Evolutionary conservation across 164 flowering plant genomes (phyloP).

Genomic region (Stephania cephalantha): DNA sequence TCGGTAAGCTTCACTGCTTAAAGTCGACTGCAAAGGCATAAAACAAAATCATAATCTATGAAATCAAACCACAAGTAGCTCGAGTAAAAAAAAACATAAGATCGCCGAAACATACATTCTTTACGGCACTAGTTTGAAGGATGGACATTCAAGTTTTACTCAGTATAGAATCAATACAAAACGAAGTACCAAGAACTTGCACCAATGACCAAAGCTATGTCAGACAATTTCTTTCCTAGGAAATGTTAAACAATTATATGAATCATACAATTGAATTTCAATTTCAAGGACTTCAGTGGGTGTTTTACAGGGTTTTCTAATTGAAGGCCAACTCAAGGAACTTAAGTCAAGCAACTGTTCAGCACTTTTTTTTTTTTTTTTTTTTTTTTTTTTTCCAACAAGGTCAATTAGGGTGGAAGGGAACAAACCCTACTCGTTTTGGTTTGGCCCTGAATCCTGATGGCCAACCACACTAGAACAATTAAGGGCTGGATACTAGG

Average conservation of each 20-base stretch:
- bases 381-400: too few relatives aligned
- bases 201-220: neutral
- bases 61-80: neutral
- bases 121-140: neutral
- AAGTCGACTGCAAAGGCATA: constrained; percentile 38
- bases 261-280: neutral
- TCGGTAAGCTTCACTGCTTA: constrained; percentile 54
- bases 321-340: neutral
- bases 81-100: neutral
- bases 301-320: neutral
- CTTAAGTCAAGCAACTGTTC: too few relatives aligned
- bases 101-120: neutral
- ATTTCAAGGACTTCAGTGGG: neutral
- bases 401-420: too few relatives aligned
- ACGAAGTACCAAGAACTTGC: neutral
- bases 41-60: neutral
- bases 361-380: too few relatives aligned
- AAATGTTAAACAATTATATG: neutral
- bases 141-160: neutral
- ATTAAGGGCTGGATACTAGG: too few relatives aligned
- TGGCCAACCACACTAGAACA: too few relatives aligned
- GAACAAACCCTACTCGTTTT: too few relatives aligned
- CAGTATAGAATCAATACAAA: neutral
- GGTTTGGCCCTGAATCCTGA: too few relatives aligned
- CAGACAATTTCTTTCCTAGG: neutral